Evolutionary conservation across 2,329 filamentous ascomycete genomes (phyloP), one percentile per base, ranked within the genome.

Genomic region (Paecilomyces sp.): DNA sequence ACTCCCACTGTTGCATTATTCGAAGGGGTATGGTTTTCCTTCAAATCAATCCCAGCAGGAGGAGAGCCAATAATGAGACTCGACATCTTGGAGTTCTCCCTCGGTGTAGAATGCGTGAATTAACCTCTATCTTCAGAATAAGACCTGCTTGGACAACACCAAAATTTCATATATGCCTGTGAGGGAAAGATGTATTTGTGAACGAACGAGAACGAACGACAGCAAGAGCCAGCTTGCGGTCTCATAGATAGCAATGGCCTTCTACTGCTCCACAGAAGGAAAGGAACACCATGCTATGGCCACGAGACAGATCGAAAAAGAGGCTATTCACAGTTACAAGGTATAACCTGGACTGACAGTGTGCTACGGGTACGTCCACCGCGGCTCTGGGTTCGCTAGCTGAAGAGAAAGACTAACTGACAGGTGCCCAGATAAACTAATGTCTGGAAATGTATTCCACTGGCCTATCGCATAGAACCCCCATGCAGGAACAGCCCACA

Each of bases 1-100:
- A 57, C 50, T 30, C 56, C 54, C 28, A 57, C 57, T 15, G 54
- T 57, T n/a, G 54, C 54, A 9, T 59, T 54, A 33, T 56, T 61
- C 9, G 56, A 51, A 30, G 47, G 4, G 18, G 55, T 50, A 28
- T 55, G 53, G 18, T 61, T 61, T 34, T 57, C 54, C 7, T 53
- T 34, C 4, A 61, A 55, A 56, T 61, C 50, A 24, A 61, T n/a
- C 9, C 57, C 59, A 3, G 25, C n/a, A 18, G 59, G 59, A 33
- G 54, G 18, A 25, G 57, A 41, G 7, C 59, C 59, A 51, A 59
- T 47, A n/a, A 47, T 47, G n/a, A 47, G 41, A 18, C 41, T 47
- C 41, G 41, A 47, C 41, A 47, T 47, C 41, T n/a, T 47, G 41
- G 8, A 47, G n/a, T 47, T 47, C 8, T 15, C n/a, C n/a, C 41